Base-by-base conservation (phyloP, 106 monocot species). In the Platanthera zijinensis region DNA sequence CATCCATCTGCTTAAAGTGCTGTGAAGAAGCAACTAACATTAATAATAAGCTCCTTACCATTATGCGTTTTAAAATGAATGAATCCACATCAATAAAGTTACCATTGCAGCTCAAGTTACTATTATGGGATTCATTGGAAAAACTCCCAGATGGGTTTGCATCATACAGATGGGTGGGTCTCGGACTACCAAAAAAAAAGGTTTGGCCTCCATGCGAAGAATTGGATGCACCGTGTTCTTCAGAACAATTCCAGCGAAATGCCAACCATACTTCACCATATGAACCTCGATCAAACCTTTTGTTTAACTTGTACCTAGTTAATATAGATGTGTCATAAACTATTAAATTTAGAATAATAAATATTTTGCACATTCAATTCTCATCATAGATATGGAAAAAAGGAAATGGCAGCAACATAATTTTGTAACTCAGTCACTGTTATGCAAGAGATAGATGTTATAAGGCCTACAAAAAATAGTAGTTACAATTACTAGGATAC, bases 201-300 rank as follows among this genome's bases (percentile, higher is more conserved):
- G 76, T 48, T 14, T 51, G 13, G 70, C 80, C 78, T 63, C 71
- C 76, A 54, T 52, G 63, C 19, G 73, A 63, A 22, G 71, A 25
- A 70, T 63, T 77, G 19, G 48, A 74, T 25, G 47, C 64, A 69
- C 83, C 78, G 71, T 74, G 18, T 69, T 78, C 82, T 76, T 88
- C 75, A 76, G 84, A 92, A 71, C 92, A 92, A 78, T 92, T 95
- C 95, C 92, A 92, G 39, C 87, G 92, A 90, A 84, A 92, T 77
- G 95, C 95, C 75, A 95, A 79, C 95, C 95, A 95, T 78, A 92
- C 95, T 89, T 95, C 95, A 80, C 95, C 95, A 86, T 86, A 95
- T 71, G 95, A 95, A 73, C 95, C 95, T 52, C 89, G 89, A 80
- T 88, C 95, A 86, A 90, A 92, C 82, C 77, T 88, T 79, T 83